Base-by-base conservation (phyloP, 208 protist genomes). In the Trypanosoma conorhini region DNA sequence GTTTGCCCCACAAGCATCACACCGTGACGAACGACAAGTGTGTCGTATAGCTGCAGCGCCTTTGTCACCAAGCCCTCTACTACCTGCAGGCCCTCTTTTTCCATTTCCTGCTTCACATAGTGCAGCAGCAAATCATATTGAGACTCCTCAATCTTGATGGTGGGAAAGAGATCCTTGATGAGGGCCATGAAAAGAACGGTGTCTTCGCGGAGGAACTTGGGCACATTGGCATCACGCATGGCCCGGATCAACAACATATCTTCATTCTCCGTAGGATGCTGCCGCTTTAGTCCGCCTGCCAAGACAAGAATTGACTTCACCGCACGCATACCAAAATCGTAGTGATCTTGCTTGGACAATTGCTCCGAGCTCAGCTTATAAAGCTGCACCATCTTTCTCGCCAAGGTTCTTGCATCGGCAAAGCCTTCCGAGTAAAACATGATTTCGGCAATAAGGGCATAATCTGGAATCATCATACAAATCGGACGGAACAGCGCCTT, bases 381-480 rank as follows among this genome's bases (percentile, higher is more conserved):
- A 58, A 99, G 80, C 73, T 98, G 96, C 72, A 98, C 93, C 88
- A 99, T 97, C 82, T 99, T 99, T 73, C 94, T 87, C 33, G 93
- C 96, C 57, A 98, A 82, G 33, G 85, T 88, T 58, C 94, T 88
- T n/a, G 97, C 97, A 74, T 98, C 86, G 19, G 91, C 83, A 80
- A 99, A 99, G 28, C 98, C 98, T 81, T 99, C 97, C 0, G 96
- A 96, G 80, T 98, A 98, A 63, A 99, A 98, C 96, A 98, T 99
- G 74, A 99, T 98, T 78, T 99, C 95, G 10, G 94, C 93, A 83
- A 99, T 99, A 35, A 99, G 86, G 24, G 87, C 92, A 71, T 98
- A 98, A 86, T 99, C 97, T 12, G 98, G 98, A 63, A 98, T 98
- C 87, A 99, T 98, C 94, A 99, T 98, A 71, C 97, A 97, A 38